Base-by-base conservation (phyloP, 2,329 filamentous ascomycete species). In the Cytospora piceicola region DNA sequence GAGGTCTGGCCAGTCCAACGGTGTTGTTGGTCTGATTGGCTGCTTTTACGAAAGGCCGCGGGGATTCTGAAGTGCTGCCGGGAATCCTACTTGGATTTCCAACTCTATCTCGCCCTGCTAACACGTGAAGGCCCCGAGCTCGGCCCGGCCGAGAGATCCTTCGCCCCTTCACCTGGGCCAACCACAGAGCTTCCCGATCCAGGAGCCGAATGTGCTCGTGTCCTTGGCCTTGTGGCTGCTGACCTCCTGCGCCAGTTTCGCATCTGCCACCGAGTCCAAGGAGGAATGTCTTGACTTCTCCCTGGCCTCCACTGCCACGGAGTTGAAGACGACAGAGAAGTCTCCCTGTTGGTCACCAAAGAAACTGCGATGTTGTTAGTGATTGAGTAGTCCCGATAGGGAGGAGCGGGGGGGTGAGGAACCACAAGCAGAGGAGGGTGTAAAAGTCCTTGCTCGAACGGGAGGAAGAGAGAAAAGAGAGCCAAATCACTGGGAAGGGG, bases 331-430 rank as follows among this genome's bases (percentile, higher is more conserved):
- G 5, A 91, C 73, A 3, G 79, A 81, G 70, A 93, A 93, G 4
- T 86, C 80, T 3, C 91, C 91, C 68, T 91, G 80, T 75, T 94
- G 91, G 0, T 83, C 77, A 11, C 88, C 91, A 70, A 94, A 94
- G 79, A 92, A 93, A 76, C 91, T 92, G 70, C 34, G 20, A n/a
- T 20, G 20, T 36, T 42, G 65, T 77, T 60, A 77, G 72, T 49
- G 63, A 57, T 9, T 7, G 4, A 29, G 58, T 59, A 34, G 58
- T 58, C 27, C 65, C 53, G 46, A 65, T n/a, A 15, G 17, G 34
- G 20, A n/a, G 6, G 4, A 20, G 27, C 5, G 27, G 27, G 27
- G 27, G 27, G 27, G 27, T 29, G 27, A 29, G 29, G 14, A 14
- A 15, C 20, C 55, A 57, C 55, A 32, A 39, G 52, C 54, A n/a